Conservation (phyloP, 1,139 yeast genomes). For the Protomyces lactucae-debilis region DNA sequence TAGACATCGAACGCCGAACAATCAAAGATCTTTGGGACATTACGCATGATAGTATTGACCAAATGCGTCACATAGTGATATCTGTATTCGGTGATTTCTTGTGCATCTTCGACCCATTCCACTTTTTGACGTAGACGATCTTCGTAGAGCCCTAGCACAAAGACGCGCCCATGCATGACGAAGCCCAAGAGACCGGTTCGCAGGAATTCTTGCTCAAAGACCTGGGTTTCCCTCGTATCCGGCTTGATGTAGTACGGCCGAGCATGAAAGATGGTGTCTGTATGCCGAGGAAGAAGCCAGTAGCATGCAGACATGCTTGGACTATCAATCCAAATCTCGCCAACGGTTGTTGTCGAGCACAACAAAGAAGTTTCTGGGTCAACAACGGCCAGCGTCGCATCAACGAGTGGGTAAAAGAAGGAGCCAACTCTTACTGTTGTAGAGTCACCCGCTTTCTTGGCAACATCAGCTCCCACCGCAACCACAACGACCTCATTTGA, state of each 20-base stretch:
- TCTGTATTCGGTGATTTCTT: conserved; percentile 40
- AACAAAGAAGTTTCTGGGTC: conserved; percentile 80
- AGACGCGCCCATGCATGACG: conserved; percentile 77
- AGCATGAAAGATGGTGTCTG: conserved; percentile 75
- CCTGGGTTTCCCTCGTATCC: conserved; percentile 11
- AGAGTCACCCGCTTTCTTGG: conserved; percentile 34
- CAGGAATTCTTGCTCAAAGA: conserved; percentile 52
- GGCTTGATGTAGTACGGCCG: conserved; percentile 36
- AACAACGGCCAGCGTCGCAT: conserved; percentile 86
- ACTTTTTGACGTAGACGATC: conserved; percentile 72
- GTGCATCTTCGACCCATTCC: conserved; percentile 37
- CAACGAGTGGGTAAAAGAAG: conserved; percentile 91
- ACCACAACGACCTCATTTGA: conserved; percentile 66
- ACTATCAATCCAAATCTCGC: conserved; percentile 94
- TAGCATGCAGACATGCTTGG: conserved; percentile 86
- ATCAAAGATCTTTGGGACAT: conserved; percentile 77
- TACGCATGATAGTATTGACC: conserved; percentile 70
- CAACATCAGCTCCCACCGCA: conserved; percentile 50
- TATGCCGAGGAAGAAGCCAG: conserved; percentile 67
- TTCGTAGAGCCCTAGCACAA: conserved; percentile 81
- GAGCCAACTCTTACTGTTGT: conserved; percentile 71
- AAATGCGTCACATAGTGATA: conserved; percentile 85
- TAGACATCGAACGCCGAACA: conserved; percentile 64
- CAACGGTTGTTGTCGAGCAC: conserved; percentile 72
- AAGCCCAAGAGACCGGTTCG: conserved; percentile 91